A percentile compares a stretch with the other conserved stretches of the same genome.
Evolutionary conservation across 2,329 filamentous ascomycete genomes (phyloP).

Genomic region (Colletotrichum costaricense): DNA sequence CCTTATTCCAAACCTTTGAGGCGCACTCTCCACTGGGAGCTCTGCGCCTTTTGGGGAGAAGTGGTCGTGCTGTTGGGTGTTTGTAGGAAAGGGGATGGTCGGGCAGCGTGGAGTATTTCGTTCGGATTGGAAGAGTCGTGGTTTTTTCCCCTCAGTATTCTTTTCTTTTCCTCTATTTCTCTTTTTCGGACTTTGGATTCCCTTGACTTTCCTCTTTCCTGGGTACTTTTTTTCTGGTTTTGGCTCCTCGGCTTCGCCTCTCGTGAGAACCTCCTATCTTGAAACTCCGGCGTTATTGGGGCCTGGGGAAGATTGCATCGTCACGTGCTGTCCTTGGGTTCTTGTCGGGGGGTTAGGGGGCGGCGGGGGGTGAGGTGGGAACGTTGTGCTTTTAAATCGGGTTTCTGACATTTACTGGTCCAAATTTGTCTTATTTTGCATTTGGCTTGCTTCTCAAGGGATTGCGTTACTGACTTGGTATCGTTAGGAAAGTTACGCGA

Average conservation of each 20-base stretch:
- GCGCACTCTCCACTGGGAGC: conserved; percentile 23
- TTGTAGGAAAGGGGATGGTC: background rate
- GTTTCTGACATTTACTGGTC: conserved; percentile 53
- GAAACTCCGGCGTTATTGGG: conserved; percentile 16
- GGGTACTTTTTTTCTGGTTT: background rate
- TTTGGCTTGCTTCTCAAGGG: background rate
- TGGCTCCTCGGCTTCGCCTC: conserved; percentile 34
- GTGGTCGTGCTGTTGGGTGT: background rate
- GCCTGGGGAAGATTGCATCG: conserved; percentile 42
- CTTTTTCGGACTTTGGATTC: background rate
- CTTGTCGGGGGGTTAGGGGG: conserved; percentile 26
- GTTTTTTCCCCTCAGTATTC: background rate
- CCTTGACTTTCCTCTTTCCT: background rate
- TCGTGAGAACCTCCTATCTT: conserved; percentile 14
- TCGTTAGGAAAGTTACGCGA: background rate
- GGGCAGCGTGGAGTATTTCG: background rate
- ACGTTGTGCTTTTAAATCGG: conserved; percentile 58
- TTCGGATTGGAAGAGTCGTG: background rate
- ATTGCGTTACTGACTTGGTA: conserved; percentile 11
- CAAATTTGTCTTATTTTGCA: background rate
- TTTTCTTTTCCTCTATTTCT: background rate
- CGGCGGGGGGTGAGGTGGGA: conserved; percentile 47
- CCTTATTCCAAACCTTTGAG: background rate
- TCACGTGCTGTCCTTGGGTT: conserved; percentile 44
- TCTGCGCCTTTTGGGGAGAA: background rate